phyloP scores from a whole-genome alignment of 257 asterid species.

The Ilex asprella region DNA sequence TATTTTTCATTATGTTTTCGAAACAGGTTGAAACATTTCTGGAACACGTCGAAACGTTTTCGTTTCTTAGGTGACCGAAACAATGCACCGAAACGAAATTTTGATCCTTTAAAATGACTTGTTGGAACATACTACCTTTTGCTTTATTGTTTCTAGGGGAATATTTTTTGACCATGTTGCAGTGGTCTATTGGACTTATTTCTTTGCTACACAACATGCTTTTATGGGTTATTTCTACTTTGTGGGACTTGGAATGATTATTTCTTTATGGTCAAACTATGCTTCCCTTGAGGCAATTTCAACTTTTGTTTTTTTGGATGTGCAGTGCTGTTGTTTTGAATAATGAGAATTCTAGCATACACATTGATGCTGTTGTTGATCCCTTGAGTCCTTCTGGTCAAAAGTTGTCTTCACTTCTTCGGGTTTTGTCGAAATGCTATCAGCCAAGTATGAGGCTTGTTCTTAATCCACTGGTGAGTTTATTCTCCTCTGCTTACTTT shows the following conservation, averaged over 20 bases:
- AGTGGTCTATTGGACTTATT: not conserved
- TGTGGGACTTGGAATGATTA: too few relatives aligned
- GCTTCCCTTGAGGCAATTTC: constrained; percentile 14
- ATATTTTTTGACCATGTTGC: not conserved
- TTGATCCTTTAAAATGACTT: too few relatives aligned
- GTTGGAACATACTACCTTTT: too few relatives aligned
- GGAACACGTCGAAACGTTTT: too few relatives aligned
- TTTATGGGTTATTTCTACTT: not conserved
- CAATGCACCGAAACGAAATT: too few relatives aligned
- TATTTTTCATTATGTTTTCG: too few relatives aligned
- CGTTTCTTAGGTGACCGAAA: too few relatives aligned
- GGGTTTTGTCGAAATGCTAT: constrained; percentile 64
- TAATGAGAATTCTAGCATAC: constrained; percentile 76
- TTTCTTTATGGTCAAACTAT: not conserved
- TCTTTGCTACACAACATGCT: too few relatives aligned
- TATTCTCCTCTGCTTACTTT: not conserved
- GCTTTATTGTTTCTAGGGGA: not conserved
- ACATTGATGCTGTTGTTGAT: constrained; percentile 94
- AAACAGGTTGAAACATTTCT: too few relatives aligned
- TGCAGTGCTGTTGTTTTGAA: constrained; percentile 76
- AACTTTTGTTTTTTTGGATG: constrained; percentile 16
- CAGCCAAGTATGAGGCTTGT: constrained; percentile 95
- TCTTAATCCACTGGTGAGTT: constrained; percentile 89
- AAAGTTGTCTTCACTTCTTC: constrained; percentile 83
- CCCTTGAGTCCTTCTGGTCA: constrained; percentile 98